Base-by-base conservation (phyloP, 495 filamentous ascomycete species). In the Aspergillus homomorphus region DNA sequence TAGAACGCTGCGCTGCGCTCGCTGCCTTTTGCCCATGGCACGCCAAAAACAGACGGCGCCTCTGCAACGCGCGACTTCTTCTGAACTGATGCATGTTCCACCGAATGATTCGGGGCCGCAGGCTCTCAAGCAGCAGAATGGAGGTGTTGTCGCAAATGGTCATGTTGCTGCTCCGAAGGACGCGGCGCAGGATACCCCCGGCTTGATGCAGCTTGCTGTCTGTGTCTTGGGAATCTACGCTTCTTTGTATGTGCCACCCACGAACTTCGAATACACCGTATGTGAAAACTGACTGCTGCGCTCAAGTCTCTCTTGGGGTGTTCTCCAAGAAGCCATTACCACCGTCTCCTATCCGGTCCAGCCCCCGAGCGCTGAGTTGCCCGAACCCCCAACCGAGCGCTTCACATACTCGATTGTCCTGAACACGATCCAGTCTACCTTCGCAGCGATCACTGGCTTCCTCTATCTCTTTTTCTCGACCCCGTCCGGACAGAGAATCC, bases 291-390 rank as follows among this genome's bases (percentile, higher is more conserved):
- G 53, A 73, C 53, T 60, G 21, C 41, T n/a, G 19, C 33, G 50
- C 24, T 45, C n/a, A 55, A 97, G 94, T 72, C 80, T 98, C 2
- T 89, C 91, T 48, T 98, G 94, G 94, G 94, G 89, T 45, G 84
- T 96, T 62, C 86, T 98, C 54, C 94, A 98, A 82, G 94, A 98
- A 71, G 90, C 93, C 55, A 93, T 98, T 66, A 98, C 93, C 9
- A 98, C 95, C 3, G 96, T 91, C n/a, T 79, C 84, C 24, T 96
- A 98, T 73, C 68, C 77, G 30, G 53, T 73, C 19, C 67, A 62
- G 44, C 57, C 70, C 20, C 65, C 74, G 46, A 70, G 80, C 10
- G 66, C 73, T 14, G 67, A 69, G 38, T 65, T 78, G 6, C 81
- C 82, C 38, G 84, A 91, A 62, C 75, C 75, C 10, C 65, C 71